These are phyloP conservation scores for Cryptococcus deneoformans DNA, from an alignment of 1,284 basidiomycete species.

Conservation along the genomic window DNA sequence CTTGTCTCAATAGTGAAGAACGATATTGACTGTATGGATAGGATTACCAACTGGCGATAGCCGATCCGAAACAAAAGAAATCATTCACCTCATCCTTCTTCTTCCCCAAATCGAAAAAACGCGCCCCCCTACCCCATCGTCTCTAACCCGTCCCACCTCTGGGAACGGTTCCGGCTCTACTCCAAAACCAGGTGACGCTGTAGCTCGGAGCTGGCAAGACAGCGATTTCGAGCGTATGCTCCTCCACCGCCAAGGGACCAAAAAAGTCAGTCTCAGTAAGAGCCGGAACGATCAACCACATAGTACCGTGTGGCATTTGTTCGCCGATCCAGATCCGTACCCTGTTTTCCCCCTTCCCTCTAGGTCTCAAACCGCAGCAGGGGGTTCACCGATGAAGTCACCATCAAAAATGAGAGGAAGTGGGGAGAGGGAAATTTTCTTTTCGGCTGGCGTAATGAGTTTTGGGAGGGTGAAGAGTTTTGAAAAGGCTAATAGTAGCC, in stretches of 20 bases:
- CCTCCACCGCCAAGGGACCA: slow-evolving; percentile 20
- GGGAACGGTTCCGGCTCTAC: too few species aligned
- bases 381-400: neutral
- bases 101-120: slow-evolving; percentile 53
- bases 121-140: slow-evolving; percentile 52
- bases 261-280: slow-evolving; percentile 28
- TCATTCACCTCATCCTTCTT: slow-evolving; percentile 38
- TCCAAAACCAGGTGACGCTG: neutral
- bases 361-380: neutral
- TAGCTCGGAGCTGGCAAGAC: slow-evolving; percentile 31
- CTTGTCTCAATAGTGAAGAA: neutral
- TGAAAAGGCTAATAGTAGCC: too few species aligned
- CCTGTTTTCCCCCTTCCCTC: slow-evolving; percentile 9
- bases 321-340: slow-evolving; percentile 13
- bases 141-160: neutral
- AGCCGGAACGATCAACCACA: slow-evolving; percentile 12
- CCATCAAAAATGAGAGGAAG: neutral
- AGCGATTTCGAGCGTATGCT: slow-evolving; percentile 76
- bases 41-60: slow-evolving; percentile 75
- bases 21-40: slow-evolving; percentile 25
- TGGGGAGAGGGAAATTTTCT: too few species aligned
- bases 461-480: too few species aligned
- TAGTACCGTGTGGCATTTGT: slow-evolving; percentile 27
- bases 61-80: slow-evolving; percentile 50
- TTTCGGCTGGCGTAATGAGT: too few species aligned